Base-by-base conservation (phyloP, 2,329 filamentous ascomycete genomes). In the Aspergillus fumigatiaffinis region DNA sequence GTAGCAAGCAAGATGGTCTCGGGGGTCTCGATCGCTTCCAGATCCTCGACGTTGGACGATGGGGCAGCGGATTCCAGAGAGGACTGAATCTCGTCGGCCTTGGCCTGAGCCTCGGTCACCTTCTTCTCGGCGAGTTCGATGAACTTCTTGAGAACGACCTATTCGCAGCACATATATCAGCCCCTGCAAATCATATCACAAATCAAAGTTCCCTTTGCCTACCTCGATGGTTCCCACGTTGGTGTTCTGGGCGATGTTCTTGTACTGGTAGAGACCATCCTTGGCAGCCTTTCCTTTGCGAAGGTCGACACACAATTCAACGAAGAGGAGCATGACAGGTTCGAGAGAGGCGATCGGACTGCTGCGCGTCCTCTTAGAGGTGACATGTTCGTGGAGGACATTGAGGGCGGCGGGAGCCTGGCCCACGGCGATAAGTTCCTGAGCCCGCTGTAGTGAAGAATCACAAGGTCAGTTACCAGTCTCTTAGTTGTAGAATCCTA, bases 161-260 rank as follows among this genome's bases (percentile, higher is more conserved):
- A 70, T 64, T 66, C 47, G 25, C 56, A 51, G 20, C 23, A 49
- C 14, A 47, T 23, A 17, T 32, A 53, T 62, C 50, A 64, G 53
- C 49, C 54, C 49, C n/a, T 25, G 21, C 35, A 49, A 25, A 56
- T 35, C 26, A 47, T n/a, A 52, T n/a, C 26, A 28, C 42, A 17
- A 56, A 53, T 61, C 38, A 61, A 53, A 38, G 52, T 29, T 44
- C 50, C 50, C 5, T 54, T 5, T 54, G 54, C 63, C 59, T 80
- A 91, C 89, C 86, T 97, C 94, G 75, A 99, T 99, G 60, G 94
- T 99, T 68, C 87, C 92, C 66, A 99, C 92, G 74, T 97, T 97
- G 68, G 93, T 96, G 81, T 99, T 99, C 78, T 99, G 94, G 55
- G 92, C 93, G 67, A 97, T 97, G 78, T 99, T 99, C 84, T 99